Percentiles rank a stretch among this genome's conserved stretches.
Conservation (phyloP, 192 early-diverging fungal genomes). For the Coemansia sp. region DNA sequence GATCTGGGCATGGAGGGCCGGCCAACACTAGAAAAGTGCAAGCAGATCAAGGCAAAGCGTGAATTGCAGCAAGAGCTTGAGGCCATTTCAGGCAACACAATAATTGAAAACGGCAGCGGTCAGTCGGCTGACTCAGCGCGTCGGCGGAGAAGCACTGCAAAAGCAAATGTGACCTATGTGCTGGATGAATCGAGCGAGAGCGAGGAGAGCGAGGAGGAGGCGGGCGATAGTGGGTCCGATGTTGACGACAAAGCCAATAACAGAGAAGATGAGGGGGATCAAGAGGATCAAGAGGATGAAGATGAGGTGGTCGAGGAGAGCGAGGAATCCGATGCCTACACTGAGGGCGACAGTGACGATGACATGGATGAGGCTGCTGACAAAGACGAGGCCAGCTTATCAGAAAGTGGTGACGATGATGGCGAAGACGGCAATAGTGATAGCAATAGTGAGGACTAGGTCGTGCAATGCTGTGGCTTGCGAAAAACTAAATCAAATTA, state of each 20-base stretch:
- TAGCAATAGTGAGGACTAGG: neutral
- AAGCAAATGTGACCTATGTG: conserved; percentile 17
- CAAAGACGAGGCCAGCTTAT: too few relatives aligned
- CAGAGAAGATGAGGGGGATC: neutral
- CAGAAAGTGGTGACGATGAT: neutral
- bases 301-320: conserved; percentile 4
- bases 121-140: conserved; percentile 5
- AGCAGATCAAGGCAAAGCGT: conserved; percentile 52
- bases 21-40: conserved; percentile 57
- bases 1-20: conserved; percentile 55
- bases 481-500: too few relatives aligned
- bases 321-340: conserved; percentile 15
- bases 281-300: conserved; percentile 5
- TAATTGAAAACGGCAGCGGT: conserved; percentile 8
- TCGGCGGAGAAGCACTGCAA: conserved; percentile 22
- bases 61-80: conserved; percentile 56
- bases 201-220: conserved; percentile 14
- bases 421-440: neutral
- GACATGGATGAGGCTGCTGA: neutral
- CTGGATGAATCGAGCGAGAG: conserved; percentile 29
- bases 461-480: too few relatives aligned
- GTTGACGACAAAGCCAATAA: neutral
- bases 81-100: conserved; percentile 34
- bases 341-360: conserved; percentile 13
- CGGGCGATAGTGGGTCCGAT: neutral